phyloP scores from a whole-genome alignment of 2,329 filamentous ascomycete species.

The Ophiosphaerella korrae region DNA sequence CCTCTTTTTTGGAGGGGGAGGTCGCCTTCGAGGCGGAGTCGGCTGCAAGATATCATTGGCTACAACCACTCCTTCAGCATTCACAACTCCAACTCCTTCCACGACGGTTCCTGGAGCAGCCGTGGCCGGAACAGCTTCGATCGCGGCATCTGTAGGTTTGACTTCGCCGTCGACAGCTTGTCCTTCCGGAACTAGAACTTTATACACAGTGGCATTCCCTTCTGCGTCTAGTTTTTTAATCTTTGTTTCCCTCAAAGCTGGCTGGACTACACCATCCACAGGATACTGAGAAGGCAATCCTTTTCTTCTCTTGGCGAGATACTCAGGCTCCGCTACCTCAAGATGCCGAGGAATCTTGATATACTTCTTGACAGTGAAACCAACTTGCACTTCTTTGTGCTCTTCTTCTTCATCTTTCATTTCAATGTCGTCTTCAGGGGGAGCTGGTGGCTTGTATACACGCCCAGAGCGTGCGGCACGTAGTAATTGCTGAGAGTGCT shows the following conservation, averaged over 20 bases:
- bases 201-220: conserved; percentile 83
- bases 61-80: conserved; percentile 65
- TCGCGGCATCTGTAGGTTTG: conserved; percentile 59
- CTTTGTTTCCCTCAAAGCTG: conserved; percentile 73
- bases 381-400: conserved; percentile 52
- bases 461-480: conserved; percentile 78
- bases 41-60: conserved; percentile 52
- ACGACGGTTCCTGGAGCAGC: conserved; percentile 64
- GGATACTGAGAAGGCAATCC: conserved; percentile 58
- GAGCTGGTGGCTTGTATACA: conserved; percentile 73
- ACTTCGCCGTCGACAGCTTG: conserved; percentile 83
- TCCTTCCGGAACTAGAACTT: conserved; percentile 79
- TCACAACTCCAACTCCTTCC: conserved; percentile 64
- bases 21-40: conserved; percentile 64
- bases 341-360: conserved; percentile 60
- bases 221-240: conserved; percentile 76
- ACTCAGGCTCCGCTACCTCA: conserved; percentile 65
- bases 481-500: conserved; percentile 81
- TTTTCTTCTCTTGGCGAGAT: conserved; percentile 65
- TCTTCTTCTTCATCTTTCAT: conserved; percentile 52
- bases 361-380: conserved; percentile 65
- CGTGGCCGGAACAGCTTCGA: conserved; percentile 51
- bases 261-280: conserved; percentile 22
- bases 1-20: conserved; percentile 74
- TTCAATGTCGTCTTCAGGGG: conserved; percentile 67